Evolutionary conservation across 2,329 filamentous ascomycete genomes (phyloP).

Genomic region (Phialemonium atrogriseum): DNA sequence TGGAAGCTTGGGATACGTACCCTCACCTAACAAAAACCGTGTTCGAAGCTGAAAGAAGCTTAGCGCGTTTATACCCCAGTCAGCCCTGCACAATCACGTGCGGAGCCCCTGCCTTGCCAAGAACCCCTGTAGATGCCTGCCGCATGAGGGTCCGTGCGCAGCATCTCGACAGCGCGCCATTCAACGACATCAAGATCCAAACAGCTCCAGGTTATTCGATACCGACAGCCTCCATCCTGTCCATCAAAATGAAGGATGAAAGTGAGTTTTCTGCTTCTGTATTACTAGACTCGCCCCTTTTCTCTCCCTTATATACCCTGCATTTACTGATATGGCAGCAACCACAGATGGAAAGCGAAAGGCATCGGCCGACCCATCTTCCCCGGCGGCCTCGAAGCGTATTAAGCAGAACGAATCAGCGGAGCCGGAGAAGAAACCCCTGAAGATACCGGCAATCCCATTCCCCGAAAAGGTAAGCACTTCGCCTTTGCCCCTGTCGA

Average conservation of each 20-base stretch:
- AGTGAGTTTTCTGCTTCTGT: no score
- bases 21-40: constrained; percentile 7
- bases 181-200: not conserved
- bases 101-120: no score
- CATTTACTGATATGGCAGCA: no score
- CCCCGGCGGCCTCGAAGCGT: constrained; percentile 56
- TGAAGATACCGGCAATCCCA: constrained; percentile 57
- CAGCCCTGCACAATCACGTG: constrained; percentile 1
- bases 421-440: constrained; percentile 40
- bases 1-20: no score
- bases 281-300: no score
- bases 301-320: no score
- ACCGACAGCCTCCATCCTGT: no score
- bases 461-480: constrained; percentile 75
- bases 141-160: no score
- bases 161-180: no score
- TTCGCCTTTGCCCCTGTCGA: not conserved
- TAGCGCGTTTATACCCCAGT: constrained; percentile 6
- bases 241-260: constrained; percentile 18
- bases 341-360: constrained; percentile 75
- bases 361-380: constrained; percentile 56
- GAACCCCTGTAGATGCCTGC: no score
- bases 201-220: no score
- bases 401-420: constrained; percentile 43
- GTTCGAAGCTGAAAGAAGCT: constrained; percentile 12